phyloP scores from a whole-genome alignment of 2,329 filamentous ascomycete species.

The Zarea fungicola region DNA sequence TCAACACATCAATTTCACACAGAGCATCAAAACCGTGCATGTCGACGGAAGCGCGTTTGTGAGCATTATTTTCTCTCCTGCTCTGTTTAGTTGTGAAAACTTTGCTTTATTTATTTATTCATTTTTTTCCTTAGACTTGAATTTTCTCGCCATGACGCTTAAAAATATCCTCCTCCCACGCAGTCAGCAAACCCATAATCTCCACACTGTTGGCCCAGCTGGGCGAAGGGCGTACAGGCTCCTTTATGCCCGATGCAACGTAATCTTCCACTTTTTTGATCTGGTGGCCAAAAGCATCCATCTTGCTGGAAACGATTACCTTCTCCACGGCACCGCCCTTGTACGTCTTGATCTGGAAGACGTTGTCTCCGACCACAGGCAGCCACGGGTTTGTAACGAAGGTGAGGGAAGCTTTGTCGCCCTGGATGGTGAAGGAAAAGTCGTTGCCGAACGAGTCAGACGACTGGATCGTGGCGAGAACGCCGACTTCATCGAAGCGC shows the following conservation, averaged over 20 bases:
- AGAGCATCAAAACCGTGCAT: no score
- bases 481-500: constrained; percentile 20
- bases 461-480: constrained; percentile 22
- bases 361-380: constrained; percentile 20
- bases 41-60: no score
- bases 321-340: constrained; percentile 16
- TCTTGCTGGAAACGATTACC: constrained; percentile 17
- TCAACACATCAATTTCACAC: no score
- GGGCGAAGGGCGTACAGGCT: constrained; percentile 21
- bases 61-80: no score
- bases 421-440: constrained; percentile 21
- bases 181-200: constrained; percentile 23
- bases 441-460: constrained; percentile 24
- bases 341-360: constrained; percentile 21
- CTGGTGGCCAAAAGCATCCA: constrained; percentile 23
- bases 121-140: neutral
- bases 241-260: constrained; percentile 16
- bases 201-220: constrained; percentile 21
- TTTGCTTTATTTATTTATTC: neutral
- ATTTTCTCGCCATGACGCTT: constrained; percentile 7
- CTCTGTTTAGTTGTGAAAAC: no score
- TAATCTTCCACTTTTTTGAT: constrained; percentile 21
- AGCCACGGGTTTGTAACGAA: constrained; percentile 26
- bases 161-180: constrained; percentile 20
- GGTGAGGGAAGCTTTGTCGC: constrained; percentile 19